A percentile compares a stretch with the other conserved stretches of the same genome.
These are phyloP conservation scores for Solanum arcanum DNA, from an alignment of 257 asterid species.

Conservation along the genomic window DNA sequence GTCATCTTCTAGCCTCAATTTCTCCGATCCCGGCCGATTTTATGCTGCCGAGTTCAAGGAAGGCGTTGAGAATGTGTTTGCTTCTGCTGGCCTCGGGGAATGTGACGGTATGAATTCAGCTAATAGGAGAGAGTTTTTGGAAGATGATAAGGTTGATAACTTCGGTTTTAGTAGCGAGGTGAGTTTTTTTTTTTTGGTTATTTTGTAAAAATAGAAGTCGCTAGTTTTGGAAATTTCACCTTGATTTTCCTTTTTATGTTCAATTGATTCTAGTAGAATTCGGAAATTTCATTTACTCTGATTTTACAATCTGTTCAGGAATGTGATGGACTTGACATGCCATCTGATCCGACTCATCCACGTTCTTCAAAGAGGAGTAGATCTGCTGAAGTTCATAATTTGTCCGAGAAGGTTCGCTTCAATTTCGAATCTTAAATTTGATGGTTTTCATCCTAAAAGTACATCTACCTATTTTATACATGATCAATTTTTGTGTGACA, in stretches of 20 bases:
- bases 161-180: slow-evolving; percentile 36
- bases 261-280: neutral
- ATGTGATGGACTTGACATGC: slow-evolving; percentile 42
- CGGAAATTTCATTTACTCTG: neutral
- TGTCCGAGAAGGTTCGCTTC: slow-evolving; percentile 78
- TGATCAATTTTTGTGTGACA: slow-evolving; percentile 16
- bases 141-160: slow-evolving; percentile 15
- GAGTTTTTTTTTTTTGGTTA: neutral
- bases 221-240: neutral
- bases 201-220: neutral
- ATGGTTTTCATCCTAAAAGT: neutral
- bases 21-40: slow-evolving; percentile 53
- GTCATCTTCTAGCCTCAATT: slow-evolving; percentile 43
- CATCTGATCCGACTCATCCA: slow-evolving; percentile 20
- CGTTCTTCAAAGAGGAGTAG: slow-evolving; percentile 87
- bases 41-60: slow-evolving; percentile 14
- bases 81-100: slow-evolving; percentile 24
- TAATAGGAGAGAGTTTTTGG: slow-evolving; percentile 9
- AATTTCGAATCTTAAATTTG: neutral
- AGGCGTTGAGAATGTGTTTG: slow-evolving; percentile 8
- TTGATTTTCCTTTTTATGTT: neutral
- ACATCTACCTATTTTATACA: slow-evolving; percentile 1
- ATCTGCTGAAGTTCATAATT: slow-evolving; percentile 89
- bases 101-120: slow-evolving; percentile 45
- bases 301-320: slow-evolving; percentile 19